These are phyloP conservation scores for Termitomyces eurrhizus DNA, from an alignment of 768 basidiomycete genomes.

Conservation along the genomic window DNA sequence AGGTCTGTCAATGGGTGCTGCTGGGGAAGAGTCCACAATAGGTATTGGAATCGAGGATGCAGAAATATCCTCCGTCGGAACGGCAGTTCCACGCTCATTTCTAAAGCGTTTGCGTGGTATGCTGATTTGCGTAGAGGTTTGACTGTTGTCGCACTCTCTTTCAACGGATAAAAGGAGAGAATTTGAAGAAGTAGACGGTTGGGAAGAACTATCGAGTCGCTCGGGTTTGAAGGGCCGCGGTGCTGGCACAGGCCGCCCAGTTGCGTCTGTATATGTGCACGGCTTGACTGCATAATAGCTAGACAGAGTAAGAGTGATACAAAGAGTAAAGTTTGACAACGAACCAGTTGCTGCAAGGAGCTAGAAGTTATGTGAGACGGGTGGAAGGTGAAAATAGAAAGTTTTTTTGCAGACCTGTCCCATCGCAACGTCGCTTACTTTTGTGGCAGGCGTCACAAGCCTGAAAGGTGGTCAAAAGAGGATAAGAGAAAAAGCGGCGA, in stretches of 20 bases:
- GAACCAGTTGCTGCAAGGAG: slow-evolving; percentile 81
- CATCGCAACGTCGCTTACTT: slow-evolving; percentile 81
- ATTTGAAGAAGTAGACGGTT: slow-evolving; percentile 20
- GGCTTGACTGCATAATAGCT: slow-evolving; percentile 81
- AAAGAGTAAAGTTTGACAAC: slow-evolving; percentile 15
- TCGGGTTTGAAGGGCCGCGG: slow-evolving; percentile 50
- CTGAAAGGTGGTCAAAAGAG: slow-evolving; percentile 23
- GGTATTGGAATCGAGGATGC: slow-evolving; percentile 21
- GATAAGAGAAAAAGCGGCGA: neutral
- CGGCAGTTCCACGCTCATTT: slow-evolving; percentile 34
- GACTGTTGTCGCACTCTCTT: slow-evolving; percentile 35
- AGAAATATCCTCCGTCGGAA: slow-evolving; percentile 33
- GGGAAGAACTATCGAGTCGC: slow-evolving; percentile 22
- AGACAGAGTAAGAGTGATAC: slow-evolving; percentile 15
- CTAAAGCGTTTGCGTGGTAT: slow-evolving; percentile 47
- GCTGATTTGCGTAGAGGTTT: slow-evolving; percentile 13
- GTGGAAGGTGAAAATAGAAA: slow-evolving; percentile 10
- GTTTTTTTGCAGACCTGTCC: slow-evolving; percentile 51
- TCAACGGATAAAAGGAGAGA: slow-evolving; percentile 23
- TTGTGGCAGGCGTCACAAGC: slow-evolving; percentile 85
- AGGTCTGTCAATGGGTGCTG: slow-evolving; percentile 38
- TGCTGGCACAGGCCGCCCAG: slow-evolving; percentile 77
- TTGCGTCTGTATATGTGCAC: slow-evolving; percentile 77
- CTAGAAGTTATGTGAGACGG: slow-evolving; percentile 30
- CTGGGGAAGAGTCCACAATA: slow-evolving; percentile 35